Percentiles rank a stretch among this genome's conserved stretches.
These are phyloP conservation scores for Medicago arabica DNA, from an alignment of 306 rosid genomes.

Conservation along the genomic window DNA sequence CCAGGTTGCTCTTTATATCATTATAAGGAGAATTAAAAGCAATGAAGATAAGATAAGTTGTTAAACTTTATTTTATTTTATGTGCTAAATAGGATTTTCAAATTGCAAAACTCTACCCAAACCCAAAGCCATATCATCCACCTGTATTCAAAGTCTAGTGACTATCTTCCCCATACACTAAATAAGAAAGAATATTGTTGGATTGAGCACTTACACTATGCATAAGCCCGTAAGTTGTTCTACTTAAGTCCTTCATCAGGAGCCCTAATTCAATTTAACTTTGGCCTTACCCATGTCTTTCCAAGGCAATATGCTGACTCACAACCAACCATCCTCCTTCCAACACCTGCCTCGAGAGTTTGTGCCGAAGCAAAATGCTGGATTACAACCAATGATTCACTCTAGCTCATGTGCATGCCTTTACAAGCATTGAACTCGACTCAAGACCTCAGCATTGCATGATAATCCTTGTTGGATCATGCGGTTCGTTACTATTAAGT, in stretches of 20 bases:
- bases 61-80: not conserved
- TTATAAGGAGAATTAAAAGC: not conserved
- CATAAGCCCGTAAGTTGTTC: not conserved
- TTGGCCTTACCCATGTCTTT: too few relatives aligned
- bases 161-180: not conserved
- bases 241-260: not conserved
- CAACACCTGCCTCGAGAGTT: too few relatives aligned
- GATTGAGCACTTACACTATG: constrained; percentile 16
- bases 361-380: too few relatives aligned
- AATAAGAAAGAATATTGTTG: not conserved
- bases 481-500: not conserved
- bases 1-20: not conserved
- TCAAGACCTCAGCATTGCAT: not conserved
- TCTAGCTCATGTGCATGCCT: too few relatives aligned
- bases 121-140: not conserved
- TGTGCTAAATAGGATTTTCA: constrained; percentile 6
- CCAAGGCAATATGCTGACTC: too few relatives aligned
- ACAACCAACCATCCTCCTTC: too few relatives aligned
- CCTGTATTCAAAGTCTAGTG: constrained; percentile 2
- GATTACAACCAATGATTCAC: too few relatives aligned
- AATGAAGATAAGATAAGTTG: not conserved
- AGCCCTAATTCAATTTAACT: not conserved
- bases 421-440: too few relatives aligned
- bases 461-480: constrained; percentile 1
- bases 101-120: not conserved